Evolutionary conservation across 1,284 basidiomycete genomes (phyloP), one percentile per base, ranked within the genome.

Genomic region (Singerocomus rubriflavus): DNA sequence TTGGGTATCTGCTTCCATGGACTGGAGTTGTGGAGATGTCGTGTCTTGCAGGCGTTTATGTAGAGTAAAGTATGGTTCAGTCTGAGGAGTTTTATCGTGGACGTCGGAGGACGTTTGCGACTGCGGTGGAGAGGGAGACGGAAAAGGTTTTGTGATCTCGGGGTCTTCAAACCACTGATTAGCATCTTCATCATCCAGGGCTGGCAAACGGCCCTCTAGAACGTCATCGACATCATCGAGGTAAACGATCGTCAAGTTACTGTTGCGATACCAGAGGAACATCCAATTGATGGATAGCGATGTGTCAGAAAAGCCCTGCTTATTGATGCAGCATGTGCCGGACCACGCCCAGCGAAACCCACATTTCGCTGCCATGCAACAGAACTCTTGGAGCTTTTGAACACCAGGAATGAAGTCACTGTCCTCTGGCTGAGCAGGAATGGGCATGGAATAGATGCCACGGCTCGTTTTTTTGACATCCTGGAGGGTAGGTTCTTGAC

Each of bases 281-380:
- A 65, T 65, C 37, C 33, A 57, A 16, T 59, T 61, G 44, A 62
- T 50, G 16, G 61, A 63, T 44, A 63, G 53, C n/a, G 57, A 51
- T 7, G 37, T 52, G 40, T 65, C 60, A 0, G 48, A 45, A 36
- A 44, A 57, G 29, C 51, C 52, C 41, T 33, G 40, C 26, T 63
- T 58, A 36, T 61, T 48, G 11, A 61, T 65, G 16, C 60, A 65
- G 35, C 60, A 62, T 10, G 63, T 65, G 37, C 65, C 63, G 1
- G 49, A 39, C 63, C 60, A 62, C 14, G 53, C 60, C 63, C 60
- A 62, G 8, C 56, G 55, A 47, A 47, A 62, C 1, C 63, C 63
- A 11, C 50, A 51, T 35, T 62, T 57, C 1, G 50, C 56, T 11
- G 51, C 63, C 3, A 50, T 11, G n/a, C 50, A 55, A 21, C 60